phyloP scores from a whole-genome alignment of 306 rosid species.

The Malus fusca region DNA sequence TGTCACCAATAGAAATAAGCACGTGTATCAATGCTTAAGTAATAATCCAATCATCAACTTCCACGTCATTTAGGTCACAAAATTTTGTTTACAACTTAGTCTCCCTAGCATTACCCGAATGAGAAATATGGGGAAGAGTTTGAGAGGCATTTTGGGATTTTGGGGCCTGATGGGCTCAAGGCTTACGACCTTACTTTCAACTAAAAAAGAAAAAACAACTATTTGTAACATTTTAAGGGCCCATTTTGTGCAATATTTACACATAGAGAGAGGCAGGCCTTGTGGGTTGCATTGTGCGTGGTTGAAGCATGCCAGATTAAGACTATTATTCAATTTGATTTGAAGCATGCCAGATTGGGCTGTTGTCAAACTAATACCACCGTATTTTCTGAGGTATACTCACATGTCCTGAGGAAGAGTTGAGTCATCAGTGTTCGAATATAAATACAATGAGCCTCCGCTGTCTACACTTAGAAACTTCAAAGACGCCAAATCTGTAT shows the following conservation, averaged over 20 bases:
- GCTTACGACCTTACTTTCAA: slow-evolving; percentile 6
- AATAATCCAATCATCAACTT: too few species aligned
- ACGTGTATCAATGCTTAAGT: too few species aligned
- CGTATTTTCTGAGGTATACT: slow-evolving; percentile 22
- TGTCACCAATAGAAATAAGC: too few species aligned
- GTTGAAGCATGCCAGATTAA: too few species aligned
- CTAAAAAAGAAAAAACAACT: background rate
- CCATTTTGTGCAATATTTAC: too few species aligned
- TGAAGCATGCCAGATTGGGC: too few species aligned
- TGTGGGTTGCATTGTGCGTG: too few species aligned
- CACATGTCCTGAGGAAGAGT: slow-evolving; percentile 98
- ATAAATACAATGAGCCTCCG: slow-evolving; percentile 82
- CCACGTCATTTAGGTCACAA: too few species aligned
- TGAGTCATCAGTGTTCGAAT: slow-evolving; percentile 80
- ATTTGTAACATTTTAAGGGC: too few species aligned
- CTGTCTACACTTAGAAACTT: slow-evolving; percentile 87
- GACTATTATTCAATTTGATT: too few species aligned
- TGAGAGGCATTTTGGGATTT: slow-evolving; percentile 32
- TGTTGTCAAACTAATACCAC: background rate
- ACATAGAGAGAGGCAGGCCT: too few species aligned
- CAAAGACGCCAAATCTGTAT: slow-evolving; percentile 91
- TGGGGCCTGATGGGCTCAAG: slow-evolving; percentile 15
- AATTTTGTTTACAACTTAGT: too few species aligned
- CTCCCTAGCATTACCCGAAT: background rate
- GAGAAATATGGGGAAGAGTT: slow-evolving; percentile 23